Percentiles rank a stretch among this genome's conserved stretches.
Conservation (phyloP, 768 basidiomycete species). For the Pisolithus sp. region DNA sequence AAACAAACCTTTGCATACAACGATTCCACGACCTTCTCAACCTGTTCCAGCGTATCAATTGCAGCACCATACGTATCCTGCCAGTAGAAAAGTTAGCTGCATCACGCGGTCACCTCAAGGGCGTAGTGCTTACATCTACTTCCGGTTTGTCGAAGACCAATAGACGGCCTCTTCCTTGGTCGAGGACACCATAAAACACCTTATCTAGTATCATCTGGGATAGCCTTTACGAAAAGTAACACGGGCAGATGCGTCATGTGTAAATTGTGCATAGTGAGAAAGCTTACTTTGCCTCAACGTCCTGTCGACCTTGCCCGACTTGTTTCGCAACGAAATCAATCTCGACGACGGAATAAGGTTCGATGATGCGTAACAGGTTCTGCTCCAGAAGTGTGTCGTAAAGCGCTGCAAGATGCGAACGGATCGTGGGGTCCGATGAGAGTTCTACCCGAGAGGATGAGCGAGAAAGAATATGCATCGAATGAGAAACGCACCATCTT, state of each 20-base stretch:
- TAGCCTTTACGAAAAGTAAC: slow-evolving; percentile 42
- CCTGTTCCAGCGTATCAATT: slow-evolving; percentile 83
- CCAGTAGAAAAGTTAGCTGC: background rate
- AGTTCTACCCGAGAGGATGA: slow-evolving; percentile 51
- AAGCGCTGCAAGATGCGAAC: slow-evolving; percentile 86
- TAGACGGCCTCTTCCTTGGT: slow-evolving; percentile 41
- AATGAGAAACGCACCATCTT: slow-evolving; percentile 48
- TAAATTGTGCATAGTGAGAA: slow-evolving; percentile 7
- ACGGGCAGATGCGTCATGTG: background rate
- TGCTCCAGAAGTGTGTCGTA: slow-evolving; percentile 97
- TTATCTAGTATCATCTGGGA: slow-evolving; percentile 99
- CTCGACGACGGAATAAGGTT: slow-evolving; percentile 92
- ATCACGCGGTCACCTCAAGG: too few relatives aligned
- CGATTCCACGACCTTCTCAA: slow-evolving; percentile 90
- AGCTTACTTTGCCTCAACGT: slow-evolving; percentile 84
- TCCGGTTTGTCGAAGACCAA: too few relatives aligned
- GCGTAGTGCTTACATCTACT: too few relatives aligned
- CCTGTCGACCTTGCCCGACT: slow-evolving; percentile 82
- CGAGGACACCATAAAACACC: slow-evolving; percentile 89
- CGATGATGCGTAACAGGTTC: slow-evolving; percentile 90
- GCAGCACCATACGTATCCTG: slow-evolving; percentile 87
- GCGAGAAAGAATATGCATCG: slow-evolving; percentile 40
- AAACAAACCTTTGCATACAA: slow-evolving; percentile 73
- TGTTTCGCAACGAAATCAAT: slow-evolving; percentile 80
- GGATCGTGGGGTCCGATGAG: slow-evolving; percentile 91